These are phyloP conservation scores for Calonectria leucothoes DNA, from an alignment of 2,329 filamentous ascomycete genomes.

Conservation along the genomic window DNA sequence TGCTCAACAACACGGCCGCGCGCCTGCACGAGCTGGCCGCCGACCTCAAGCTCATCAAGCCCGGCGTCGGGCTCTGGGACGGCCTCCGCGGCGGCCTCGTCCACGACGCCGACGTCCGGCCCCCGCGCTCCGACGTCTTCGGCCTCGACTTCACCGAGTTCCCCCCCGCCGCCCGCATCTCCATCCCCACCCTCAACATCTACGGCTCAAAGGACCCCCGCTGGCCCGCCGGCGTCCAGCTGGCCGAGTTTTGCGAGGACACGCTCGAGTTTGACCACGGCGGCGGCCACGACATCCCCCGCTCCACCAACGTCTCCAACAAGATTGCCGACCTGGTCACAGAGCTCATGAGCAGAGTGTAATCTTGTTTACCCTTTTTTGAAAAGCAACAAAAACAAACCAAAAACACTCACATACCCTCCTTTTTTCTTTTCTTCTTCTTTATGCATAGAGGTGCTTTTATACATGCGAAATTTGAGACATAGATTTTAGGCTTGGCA, in stretches of 20 bases:
- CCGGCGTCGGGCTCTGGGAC: conserved; percentile 11
- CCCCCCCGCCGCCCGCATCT: neutral
- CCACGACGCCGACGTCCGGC: neutral
- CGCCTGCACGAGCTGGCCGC: conserved; percentile 2
- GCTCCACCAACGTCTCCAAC: neutral
- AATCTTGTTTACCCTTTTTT: neutral
- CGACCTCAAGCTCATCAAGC: conserved; percentile 7
- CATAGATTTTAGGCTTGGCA: neutral
- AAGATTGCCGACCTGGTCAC: conserved; percentile 7
- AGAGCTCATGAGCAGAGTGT: conserved; percentile 1
- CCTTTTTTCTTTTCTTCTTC: neutral
- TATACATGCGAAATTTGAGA: neutral
- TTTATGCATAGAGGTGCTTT: neutral
- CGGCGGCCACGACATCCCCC: conserved; percentile 10
- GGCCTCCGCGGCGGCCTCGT: neutral
- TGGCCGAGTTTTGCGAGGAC: conserved; percentile 6
- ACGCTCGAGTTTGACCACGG: conserved; percentile 9
- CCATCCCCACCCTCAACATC: conserved; percentile 6
- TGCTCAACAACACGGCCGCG: conserved; percentile 1
- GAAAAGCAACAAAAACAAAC: no score
- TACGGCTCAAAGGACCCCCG: conserved; percentile 14
- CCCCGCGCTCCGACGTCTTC: conserved; percentile 4
- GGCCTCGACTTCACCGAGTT: conserved; percentile 10
- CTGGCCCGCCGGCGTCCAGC: conserved; percentile 8
- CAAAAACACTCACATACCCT: no score